Evolutionary conservation across 2,329 filamentous ascomycete genomes (phyloP).

Genomic region (Aspergillus japonicus): DNA sequence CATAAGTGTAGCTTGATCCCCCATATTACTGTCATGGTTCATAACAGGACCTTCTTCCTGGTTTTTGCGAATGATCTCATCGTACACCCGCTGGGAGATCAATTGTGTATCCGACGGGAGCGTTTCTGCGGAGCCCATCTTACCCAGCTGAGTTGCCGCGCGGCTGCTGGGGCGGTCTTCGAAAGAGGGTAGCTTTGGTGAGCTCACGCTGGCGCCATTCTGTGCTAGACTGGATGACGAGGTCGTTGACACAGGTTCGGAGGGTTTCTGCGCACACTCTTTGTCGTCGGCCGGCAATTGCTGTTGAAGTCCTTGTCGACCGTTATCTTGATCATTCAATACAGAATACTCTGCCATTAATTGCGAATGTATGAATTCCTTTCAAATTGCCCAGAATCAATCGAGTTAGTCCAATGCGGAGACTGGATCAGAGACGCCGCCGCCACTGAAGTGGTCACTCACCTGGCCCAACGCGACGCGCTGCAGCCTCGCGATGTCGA

Average conservation of each 20-base stretch:
- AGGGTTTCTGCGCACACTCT: slow-evolving; percentile 11
- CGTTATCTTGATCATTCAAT: slow-evolving; percentile 7
- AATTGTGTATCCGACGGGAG: slow-evolving; percentile 45
- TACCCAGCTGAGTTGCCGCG: slow-evolving; percentile 23
- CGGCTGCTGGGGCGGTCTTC: slow-evolving; percentile 17
- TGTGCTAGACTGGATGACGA: slow-evolving; percentile 12
- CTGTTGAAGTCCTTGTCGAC: slow-evolving; percentile 1
- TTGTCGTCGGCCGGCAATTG: slow-evolving; percentile 7
- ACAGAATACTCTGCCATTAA: slow-evolving; percentile 14
- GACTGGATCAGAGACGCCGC: slow-evolving; percentile 14
- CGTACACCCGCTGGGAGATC: slow-evolving; percentile 46
- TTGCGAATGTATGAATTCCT: slow-evolving; percentile 35
- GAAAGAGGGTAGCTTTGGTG: slow-evolving; percentile 10
- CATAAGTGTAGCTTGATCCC: slow-evolving; percentile 36
- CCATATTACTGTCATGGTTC: slow-evolving; percentile 23
- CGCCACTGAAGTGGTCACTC: slow-evolving; percentile 30
- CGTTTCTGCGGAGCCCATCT: slow-evolving; percentile 37
- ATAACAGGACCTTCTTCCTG: slow-evolving; percentile 27
- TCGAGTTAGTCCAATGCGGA: slow-evolving; percentile 29
- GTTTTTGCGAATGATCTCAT: slow-evolving; percentile 40
- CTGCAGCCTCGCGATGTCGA: slow-evolving; percentile 42
- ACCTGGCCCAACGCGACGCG: slow-evolving; percentile 43
- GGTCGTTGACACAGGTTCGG: slow-evolving; percentile 10
- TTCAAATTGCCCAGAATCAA: slow-evolving; percentile 9
- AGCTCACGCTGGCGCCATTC: slow-evolving; percentile 22